These are phyloP conservation scores for Lipomyces yamadae DNA, from an alignment of 805 yeast species.

Conservation along the genomic window DNA sequence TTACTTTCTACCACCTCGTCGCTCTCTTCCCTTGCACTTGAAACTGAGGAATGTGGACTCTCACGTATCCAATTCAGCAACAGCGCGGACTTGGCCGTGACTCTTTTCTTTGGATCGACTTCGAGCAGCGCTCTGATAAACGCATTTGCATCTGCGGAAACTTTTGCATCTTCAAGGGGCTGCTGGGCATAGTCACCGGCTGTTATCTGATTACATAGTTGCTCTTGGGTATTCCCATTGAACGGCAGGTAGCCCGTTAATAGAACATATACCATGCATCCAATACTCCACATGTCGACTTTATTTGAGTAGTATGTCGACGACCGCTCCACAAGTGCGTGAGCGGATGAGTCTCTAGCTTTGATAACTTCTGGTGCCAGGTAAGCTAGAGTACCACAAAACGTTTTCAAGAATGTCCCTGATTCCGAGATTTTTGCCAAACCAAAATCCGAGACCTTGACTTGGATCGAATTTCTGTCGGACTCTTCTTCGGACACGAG, in stretches of 20 bases:
- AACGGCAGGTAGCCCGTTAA: slow-evolving; percentile 93
- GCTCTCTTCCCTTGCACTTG: not conserved
- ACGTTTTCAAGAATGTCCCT: slow-evolving; percentile 88
- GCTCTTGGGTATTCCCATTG: slow-evolving; percentile 89
- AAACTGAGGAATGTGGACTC: not conserved
- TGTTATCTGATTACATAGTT: slow-evolving; percentile 74
- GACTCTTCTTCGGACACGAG: slow-evolving; percentile 86
- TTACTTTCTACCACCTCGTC: not conserved
- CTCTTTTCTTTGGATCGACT: slow-evolving; percentile 73
- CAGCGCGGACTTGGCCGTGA: slow-evolving; percentile 77
- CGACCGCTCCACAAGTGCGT: slow-evolving; percentile 38
- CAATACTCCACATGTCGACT: slow-evolving; percentile 98
- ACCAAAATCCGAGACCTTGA: slow-evolving; percentile 97
- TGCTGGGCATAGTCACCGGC: slow-evolving; percentile 76
- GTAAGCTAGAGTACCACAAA: slow-evolving; percentile 96
- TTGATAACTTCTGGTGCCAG: slow-evolving; percentile 90
- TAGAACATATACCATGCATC: slow-evolving; percentile 89
- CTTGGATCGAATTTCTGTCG: slow-evolving; percentile 52
- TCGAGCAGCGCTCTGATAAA: slow-evolving; percentile 74
- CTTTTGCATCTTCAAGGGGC: slow-evolving; percentile 62
- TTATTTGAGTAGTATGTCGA: slow-evolving; percentile 68
- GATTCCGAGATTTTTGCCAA: slow-evolving; percentile 87
- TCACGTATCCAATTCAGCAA: slow-evolving; percentile 78
- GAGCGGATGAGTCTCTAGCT: slow-evolving; percentile 44
- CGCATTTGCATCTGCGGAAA: slow-evolving; percentile 71